A percentile compares a stretch with the other conserved stretches of the same genome.
Conservation (phyloP, 371 early-diverging fungal species). For the Zychaea mexicana region DNA sequence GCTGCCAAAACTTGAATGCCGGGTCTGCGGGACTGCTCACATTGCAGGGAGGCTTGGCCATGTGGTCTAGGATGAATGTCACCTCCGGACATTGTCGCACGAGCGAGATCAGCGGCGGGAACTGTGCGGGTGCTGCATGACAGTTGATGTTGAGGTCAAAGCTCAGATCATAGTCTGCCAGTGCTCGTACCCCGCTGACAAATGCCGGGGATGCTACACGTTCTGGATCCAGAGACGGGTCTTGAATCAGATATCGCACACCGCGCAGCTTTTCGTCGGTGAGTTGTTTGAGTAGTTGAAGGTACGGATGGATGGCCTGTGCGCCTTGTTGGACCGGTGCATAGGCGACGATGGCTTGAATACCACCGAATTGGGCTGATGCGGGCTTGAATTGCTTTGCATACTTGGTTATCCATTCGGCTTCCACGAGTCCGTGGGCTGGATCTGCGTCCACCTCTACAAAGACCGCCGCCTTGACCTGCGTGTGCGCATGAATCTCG, state of each 20-base stretch:
- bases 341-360: constrained; percentile 44
- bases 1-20: constrained; percentile 34
- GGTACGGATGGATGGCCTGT: constrained; percentile 26
- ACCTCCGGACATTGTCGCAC: constrained; percentile 42
- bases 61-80: constrained; percentile 48
- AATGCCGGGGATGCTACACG: constrained; percentile 26
- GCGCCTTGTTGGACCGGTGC: constrained; percentile 47
- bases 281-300: constrained; percentile 26
- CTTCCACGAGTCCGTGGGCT: constrained; percentile 38
- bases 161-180: constrained; percentile 29
- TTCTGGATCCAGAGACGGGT: constrained; percentile 30
- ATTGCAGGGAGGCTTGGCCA: constrained; percentile 52
- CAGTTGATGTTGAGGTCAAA: constrained; percentile 47
- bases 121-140: constrained; percentile 36
- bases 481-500: not conserved
- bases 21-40: constrained; percentile 25
- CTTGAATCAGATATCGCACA: constrained; percentile 41
- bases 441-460: constrained; percentile 36
- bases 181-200: constrained; percentile 29
- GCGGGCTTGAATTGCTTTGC: constrained; percentile 15
- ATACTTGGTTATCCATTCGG: constrained; percentile 40
- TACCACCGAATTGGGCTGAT: constrained; percentile 31
- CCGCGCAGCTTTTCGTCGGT: constrained; percentile 29
- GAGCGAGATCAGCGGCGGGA: constrained; percentile 34
- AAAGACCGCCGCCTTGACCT: constrained; percentile 17